A percentile compares a stretch with the other conserved stretches of the same genome.
phyloP scores from a whole-genome alignment of 495 filamentous ascomycete genomes.

The Penicillium cosmopolitanum region DNA sequence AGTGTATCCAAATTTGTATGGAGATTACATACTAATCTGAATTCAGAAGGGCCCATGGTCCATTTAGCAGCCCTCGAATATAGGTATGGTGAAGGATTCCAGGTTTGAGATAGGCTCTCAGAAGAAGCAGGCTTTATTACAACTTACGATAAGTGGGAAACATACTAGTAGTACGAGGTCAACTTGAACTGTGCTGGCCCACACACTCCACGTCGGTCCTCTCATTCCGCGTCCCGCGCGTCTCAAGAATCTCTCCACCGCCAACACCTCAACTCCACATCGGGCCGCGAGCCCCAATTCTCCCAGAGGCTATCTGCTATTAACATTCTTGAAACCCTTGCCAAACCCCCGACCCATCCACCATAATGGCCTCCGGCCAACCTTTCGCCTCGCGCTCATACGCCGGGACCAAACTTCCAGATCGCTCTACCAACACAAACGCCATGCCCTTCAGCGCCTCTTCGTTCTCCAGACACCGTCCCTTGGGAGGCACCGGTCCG shows the following conservation, averaged over 20 bases:
- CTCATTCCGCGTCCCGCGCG: slow-evolving; percentile 32
- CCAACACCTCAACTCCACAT: slow-evolving; percentile 27
- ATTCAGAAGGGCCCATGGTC: too few species aligned
- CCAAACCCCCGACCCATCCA: slow-evolving; percentile 4
- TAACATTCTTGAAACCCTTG: slow-evolving; percentile 5
- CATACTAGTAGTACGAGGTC: not conserved
- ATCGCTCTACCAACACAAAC: slow-evolving; percentile 49
- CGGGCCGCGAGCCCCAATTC: slow-evolving; percentile 17
- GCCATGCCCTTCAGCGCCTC: slow-evolving; percentile 53
- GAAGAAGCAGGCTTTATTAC: too few species aligned
- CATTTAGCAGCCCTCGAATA: too few species aligned
- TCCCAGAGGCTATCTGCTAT: slow-evolving; percentile 6
- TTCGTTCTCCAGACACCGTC: slow-evolving; percentile 45
- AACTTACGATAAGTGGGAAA: not conserved
- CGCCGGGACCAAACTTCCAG: slow-evolving; percentile 51
- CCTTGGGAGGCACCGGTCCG: slow-evolving; percentile 31
- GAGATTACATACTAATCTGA: too few species aligned
- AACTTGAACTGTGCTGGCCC: too few species aligned
- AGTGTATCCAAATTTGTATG: too few species aligned
- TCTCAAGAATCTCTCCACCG: slow-evolving; percentile 35
- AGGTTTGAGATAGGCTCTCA: too few species aligned
- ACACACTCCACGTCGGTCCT: too few species aligned
- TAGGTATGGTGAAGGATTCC: too few species aligned
- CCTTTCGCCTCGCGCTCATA: slow-evolving; percentile 56
- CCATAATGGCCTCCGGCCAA: slow-evolving; percentile 41